Evolutionary conservation across 805 yeast genomes (phyloP).

Genomic region (Metschnikowia bowlesiae): DNA sequence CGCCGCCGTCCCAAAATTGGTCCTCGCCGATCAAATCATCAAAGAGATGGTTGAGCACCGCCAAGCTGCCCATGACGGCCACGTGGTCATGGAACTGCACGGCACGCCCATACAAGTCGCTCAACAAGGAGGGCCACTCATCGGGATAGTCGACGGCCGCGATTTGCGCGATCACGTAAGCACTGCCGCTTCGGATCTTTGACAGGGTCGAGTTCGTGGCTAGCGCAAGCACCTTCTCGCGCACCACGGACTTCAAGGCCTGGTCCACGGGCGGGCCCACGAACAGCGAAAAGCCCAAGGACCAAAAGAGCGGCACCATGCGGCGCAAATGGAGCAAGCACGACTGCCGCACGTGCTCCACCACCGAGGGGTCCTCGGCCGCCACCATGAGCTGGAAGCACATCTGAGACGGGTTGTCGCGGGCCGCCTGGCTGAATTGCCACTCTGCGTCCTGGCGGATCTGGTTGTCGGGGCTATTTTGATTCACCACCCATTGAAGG

Average conservation of each 20-base stretch:
- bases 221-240: constrained; percentile 48
- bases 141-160: constrained; percentile 92
- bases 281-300: constrained; percentile 74
- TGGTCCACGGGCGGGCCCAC: constrained; percentile 59
- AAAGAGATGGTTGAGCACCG: constrained; percentile 68
- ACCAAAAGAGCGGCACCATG: constrained; percentile 72
- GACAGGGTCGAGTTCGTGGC: constrained; percentile 42
- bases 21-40: constrained; percentile 84
- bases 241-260: constrained; percentile 46
- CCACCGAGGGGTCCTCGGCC: constrained; percentile 27
- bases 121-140: constrained; percentile 80
- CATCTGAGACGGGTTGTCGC: constrained; percentile 46
- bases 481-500: constrained; percentile 19
- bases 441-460: constrained; percentile 51
- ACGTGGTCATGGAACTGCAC: constrained; percentile 24
- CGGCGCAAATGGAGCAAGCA: constrained; percentile 64
- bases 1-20: constrained; percentile 75
- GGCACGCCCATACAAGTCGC: constrained; percentile 42
- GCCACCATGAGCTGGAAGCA: constrained; percentile 41
- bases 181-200: constrained; percentile 61
- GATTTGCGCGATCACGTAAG: constrained; percentile 76
- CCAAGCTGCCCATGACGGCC: constrained; percentile 49
- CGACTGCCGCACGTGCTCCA: constrained; percentile 44
- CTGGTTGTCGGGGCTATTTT: constrained; percentile 45
- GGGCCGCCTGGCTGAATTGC: constrained; percentile 39